phyloP scores from a whole-genome alignment of 2,329 filamentous ascomycete species.

The Albophoma yamanashiensis region DNA sequence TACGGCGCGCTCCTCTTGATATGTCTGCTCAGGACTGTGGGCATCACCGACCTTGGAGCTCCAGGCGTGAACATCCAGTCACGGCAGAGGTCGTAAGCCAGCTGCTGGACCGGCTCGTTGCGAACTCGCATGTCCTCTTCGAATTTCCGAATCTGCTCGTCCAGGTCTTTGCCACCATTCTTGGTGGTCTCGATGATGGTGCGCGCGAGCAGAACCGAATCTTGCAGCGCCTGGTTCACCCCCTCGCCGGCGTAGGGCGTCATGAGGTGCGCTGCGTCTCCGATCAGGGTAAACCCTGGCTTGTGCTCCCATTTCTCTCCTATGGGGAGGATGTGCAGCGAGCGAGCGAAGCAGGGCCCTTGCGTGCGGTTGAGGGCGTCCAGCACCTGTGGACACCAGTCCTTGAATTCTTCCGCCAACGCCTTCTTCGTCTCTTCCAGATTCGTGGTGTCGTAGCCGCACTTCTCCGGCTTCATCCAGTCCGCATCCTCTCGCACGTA shows the following conservation, averaged over 20 bases:
- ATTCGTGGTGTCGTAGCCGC: conserved; percentile 31
- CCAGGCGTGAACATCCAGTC: conserved; percentile 37
- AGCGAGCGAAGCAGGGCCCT: conserved; percentile 26
- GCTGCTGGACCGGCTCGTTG: conserved; percentile 23
- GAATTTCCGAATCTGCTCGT: conserved; percentile 21
- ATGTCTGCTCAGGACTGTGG: conserved; percentile 20
- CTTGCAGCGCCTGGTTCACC: conserved; percentile 46
- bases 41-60: conserved; percentile 31
- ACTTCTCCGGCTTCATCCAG: conserved; percentile 25
- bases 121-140: conserved; percentile 29
- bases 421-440: conserved; percentile 24
- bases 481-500: conserved; percentile 26
- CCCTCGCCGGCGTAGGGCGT: conserved; percentile 47
- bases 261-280: conserved; percentile 52
- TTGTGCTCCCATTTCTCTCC: conserved; percentile 35
- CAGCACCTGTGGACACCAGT: conserved; percentile 31
- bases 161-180: conserved; percentile 14
- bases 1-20: conserved; percentile 6
- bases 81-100: conserved; percentile 33
- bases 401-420: conserved; percentile 24
- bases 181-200: conserved; percentile 23
- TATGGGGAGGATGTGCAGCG: conserved; percentile 42
- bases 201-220: conserved; percentile 37
- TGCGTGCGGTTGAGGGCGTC: conserved; percentile 29
- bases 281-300: conserved; percentile 41